phyloP scores from a whole-genome alignment of 495 filamentous ascomycete genomes.

The Neohortaea acidophila region DNA sequence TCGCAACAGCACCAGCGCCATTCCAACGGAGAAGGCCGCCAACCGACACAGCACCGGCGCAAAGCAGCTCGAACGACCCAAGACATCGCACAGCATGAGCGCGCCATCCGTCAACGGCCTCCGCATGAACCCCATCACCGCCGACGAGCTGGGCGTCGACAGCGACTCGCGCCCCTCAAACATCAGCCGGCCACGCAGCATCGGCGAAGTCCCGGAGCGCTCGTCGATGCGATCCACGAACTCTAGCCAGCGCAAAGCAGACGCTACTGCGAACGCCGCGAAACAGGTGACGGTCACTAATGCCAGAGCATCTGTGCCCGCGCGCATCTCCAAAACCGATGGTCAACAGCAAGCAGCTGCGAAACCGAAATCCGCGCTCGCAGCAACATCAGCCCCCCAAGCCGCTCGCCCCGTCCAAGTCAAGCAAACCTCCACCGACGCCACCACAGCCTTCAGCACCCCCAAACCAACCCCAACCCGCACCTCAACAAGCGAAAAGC shows the following conservation, averaged over 20 bases:
- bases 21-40: background rate
- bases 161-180: background rate
- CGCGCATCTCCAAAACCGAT: background rate
- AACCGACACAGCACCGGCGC: constrained; percentile 1
- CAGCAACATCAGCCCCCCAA: background rate
- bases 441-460: background rate
- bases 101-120: constrained; percentile 9
- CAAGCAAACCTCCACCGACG: background rate
- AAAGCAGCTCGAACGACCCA: constrained; percentile 2
- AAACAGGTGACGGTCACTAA: background rate
- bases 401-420: background rate
- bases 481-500: too few species aligned
- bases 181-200: constrained; percentile 11
- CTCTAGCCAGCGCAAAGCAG: background rate
- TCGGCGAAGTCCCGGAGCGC: background rate
- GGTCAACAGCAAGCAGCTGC: background rate
- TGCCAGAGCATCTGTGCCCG: background rate
- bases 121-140: constrained; percentile 17
- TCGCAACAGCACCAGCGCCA: constrained; percentile 15
- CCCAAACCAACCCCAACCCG: background rate
- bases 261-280: background rate
- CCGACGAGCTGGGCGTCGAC: constrained; percentile 9
- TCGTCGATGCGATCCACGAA: background rate
- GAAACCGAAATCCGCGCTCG: background rate
- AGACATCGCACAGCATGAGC: constrained; percentile 8